A percentile compares a stretch with the other conserved stretches of the same genome.
These are phyloP conservation scores for Extremus antarcticus DNA, from an alignment of 495 filamentous ascomycete genomes.

Conservation along the genomic window DNA sequence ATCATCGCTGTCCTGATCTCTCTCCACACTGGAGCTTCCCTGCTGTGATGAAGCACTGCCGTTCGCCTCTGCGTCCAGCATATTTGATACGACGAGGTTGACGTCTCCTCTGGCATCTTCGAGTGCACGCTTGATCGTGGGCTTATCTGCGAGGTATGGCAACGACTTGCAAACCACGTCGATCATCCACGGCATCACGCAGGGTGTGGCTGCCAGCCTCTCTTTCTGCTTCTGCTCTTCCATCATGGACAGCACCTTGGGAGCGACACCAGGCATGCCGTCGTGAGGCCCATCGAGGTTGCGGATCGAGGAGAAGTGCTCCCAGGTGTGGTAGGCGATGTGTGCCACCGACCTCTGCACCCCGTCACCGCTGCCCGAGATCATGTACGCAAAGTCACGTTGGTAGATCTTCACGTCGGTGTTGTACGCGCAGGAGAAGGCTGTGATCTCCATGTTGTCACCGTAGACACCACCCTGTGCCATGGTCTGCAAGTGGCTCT, in stretches of 20 bases:
- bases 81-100: slow-evolving; percentile 45
- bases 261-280: slow-evolving; percentile 40
- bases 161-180: slow-evolving; percentile 46
- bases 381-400: slow-evolving; percentile 33
- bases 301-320: slow-evolving; percentile 68
- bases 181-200: slow-evolving; percentile 50
- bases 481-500: slow-evolving; percentile 50
- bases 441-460: slow-evolving; percentile 61
- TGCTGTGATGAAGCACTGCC: slow-evolving; percentile 29
- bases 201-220: slow-evolving; percentile 32
- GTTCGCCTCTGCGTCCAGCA: slow-evolving; percentile 42
- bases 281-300: slow-evolving; percentile 48
- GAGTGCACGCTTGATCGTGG: slow-evolving; percentile 45
- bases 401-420: slow-evolving; percentile 57
- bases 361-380: slow-evolving; percentile 25
- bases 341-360: slow-evolving; percentile 38
- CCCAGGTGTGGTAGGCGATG: slow-evolving; percentile 69
- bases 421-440: slow-evolving; percentile 52
- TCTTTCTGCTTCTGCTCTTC: slow-evolving; percentile 25
- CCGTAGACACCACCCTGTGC: slow-evolving; percentile 54
- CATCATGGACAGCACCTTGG: slow-evolving; percentile 20
- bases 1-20: slow-evolving; percentile 39
- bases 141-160: slow-evolving; percentile 44
- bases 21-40: slow-evolving; percentile 37
- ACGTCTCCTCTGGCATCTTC: slow-evolving; percentile 51